These are phyloP conservation scores for Aspergillus baeticus DNA, from an alignment of 495 filamentous ascomycete species.

Conservation along the genomic window DNA sequence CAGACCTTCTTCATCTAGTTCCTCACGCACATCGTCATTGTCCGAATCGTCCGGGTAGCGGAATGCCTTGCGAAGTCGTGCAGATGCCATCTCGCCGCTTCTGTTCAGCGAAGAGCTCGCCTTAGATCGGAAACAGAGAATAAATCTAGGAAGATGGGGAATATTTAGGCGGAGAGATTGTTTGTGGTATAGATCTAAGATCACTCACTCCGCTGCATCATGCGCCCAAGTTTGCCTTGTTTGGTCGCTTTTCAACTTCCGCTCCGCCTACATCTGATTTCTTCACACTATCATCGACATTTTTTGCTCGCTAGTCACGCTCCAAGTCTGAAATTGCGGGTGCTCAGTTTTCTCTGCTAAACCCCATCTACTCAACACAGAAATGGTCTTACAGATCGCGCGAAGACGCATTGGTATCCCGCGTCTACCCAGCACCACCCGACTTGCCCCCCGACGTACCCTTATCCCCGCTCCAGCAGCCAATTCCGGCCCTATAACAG, in stretches of 20 bases:
- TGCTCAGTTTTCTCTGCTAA: neutral
- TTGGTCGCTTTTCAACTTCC: conserved; percentile 20
- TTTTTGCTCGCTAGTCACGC: neutral
- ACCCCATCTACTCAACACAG: neutral
- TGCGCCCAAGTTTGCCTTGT: conserved; percentile 33
- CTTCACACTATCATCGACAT: neutral
- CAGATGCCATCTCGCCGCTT: conserved; percentile 37
- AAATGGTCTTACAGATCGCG: conserved; percentile 16
- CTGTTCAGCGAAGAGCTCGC: neutral
- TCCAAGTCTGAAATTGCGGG: neutral
- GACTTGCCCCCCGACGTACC: conserved; percentile 35
- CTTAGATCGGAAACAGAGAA: neutral
- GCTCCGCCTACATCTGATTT: conserved; percentile 4
- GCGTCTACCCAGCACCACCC: conserved; percentile 13
- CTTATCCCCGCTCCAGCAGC: conserved; percentile 48
- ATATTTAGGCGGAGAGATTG: neutral
- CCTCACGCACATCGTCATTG: conserved; percentile 43
- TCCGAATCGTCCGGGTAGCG: conserved; percentile 58
- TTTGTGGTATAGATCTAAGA: neutral
- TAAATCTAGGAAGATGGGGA: neutral
- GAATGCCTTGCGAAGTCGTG: conserved; percentile 61
- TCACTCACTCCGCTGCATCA: neutral
- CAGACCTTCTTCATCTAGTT: conserved; percentile 65
- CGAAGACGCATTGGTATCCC: conserved; percentile 22
- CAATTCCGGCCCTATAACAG: conserved; percentile 68